Evolutionary conservation across 257 asterid genomes (phyloP), one percentile per base, ranked within the genome.

Genomic region (Nicotiana attenuata): DNA sequence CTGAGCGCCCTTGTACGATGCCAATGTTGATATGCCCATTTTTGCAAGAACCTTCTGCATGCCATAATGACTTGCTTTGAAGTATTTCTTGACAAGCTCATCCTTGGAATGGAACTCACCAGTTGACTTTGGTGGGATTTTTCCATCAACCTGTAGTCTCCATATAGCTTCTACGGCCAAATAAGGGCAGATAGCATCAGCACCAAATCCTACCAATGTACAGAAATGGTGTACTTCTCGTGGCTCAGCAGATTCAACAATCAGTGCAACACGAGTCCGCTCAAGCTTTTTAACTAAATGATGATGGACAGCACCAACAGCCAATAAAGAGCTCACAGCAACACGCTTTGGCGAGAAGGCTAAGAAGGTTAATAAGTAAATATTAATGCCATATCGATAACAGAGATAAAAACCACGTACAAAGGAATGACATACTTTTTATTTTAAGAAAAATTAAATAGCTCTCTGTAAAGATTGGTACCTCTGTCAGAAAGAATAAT

Each of bases 181-280:
- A 85, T 96, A 96, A 53, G 98, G 99, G 88, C 98, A 96, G 87
- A 93, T 91, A 29, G 97, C 99, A 87, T 96, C 99, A 19, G 97
- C 99, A 60, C 99, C 99, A 87, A 96, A 96, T 85, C 99, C 99
- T 9, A 96, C 97, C 57, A 96, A 94, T 6, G 99, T 94, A 82
- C 99, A 96, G 86, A 96, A 96, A 86, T 96, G 99, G 85, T 96
- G 99, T 81, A 96, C 99, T 89, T 96, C 99, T 60, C 99, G 97
- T 59, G 99, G 99, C 89, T 96, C 99, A 5, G 99, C 99, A 56
- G 99, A 94, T 81, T 96, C 99, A 81, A 96, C 80, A 55, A 96
- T 86, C 89, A 96, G 87, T 63, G 97, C 99, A 61, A 90, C 98
- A n/a, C 93, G 97, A 66, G 99, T 96, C 59, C 99, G 88, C 89